A percentile compares a stretch with the other conserved stretches of the same genome.
These are phyloP conservation scores for Fusarium agapanthi DNA, from an alignment of 2,329 filamentous ascomycete genomes.

Conservation along the genomic window DNA sequence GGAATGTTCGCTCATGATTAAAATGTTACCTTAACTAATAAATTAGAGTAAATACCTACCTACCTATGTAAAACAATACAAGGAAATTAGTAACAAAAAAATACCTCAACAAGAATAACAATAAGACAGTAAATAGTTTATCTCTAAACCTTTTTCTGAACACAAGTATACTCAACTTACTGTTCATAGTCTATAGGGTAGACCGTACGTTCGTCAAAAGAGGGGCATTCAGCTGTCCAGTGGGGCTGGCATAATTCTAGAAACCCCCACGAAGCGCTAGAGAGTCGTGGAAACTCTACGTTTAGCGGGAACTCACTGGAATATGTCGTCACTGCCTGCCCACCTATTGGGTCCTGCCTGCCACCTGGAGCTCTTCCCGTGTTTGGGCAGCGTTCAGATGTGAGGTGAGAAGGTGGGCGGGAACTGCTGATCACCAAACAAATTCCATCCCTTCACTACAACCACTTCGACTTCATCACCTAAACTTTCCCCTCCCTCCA, in stretches of 20 bases:
- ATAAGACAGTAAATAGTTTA: neutral
- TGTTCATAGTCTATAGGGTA: neutral
- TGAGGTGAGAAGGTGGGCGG: conserved; percentile 10
- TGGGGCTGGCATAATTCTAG: conserved; percentile 33
- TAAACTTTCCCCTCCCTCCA: neutral
- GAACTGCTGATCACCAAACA: conserved; percentile 27
- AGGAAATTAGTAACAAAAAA: neutral
- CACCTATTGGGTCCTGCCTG: conserved; percentile 17
- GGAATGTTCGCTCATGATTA: neutral
- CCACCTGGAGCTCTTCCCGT: neutral
- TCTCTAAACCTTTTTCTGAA: neutral
- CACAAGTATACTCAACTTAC: neutral
- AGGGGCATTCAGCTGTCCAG: conserved; percentile 1
- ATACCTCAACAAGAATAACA: neutral
- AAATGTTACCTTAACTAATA: neutral
- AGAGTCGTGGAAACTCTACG: conserved; percentile 32
- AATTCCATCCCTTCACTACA: conserved; percentile 13
- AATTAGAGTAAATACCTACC: neutral
- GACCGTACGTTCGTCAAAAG: neutral
- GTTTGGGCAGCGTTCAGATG: conserved; percentile 1
- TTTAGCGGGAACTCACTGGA: conserved; percentile 28
- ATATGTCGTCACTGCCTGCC: conserved; percentile 37
- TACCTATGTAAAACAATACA: too few relatives aligned
- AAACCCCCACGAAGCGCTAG: conserved; percentile 38
- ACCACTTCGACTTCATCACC: conserved; percentile 9